Conservation (phyloP, 83 land plant species). For the Larix sibirica region DNA sequence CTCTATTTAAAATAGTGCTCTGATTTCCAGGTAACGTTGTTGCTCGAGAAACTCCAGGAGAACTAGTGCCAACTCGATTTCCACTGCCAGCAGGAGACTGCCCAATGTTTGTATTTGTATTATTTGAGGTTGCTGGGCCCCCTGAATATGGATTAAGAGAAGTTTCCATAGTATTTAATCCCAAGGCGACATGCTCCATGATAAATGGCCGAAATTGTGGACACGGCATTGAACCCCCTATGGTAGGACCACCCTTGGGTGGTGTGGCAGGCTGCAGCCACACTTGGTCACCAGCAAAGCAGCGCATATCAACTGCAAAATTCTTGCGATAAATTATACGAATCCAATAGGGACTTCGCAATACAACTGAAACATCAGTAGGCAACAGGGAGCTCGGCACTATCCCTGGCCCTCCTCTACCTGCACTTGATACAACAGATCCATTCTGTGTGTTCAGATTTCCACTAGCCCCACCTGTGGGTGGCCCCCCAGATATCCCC, state of each 20-base stretch:
- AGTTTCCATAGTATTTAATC: conserved; percentile 71
- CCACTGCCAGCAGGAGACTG: conserved; percentile 42
- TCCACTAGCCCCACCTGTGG: conserved; percentile 31
- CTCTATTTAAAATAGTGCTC: conserved; percentile 50
- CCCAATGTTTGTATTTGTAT: conserved; percentile 23
- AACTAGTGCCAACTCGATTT: conserved; percentile 27
- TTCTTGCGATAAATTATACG: conserved; percentile 90
- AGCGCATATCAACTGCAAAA: conserved; percentile 99
- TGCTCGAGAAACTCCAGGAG: conserved; percentile 42
- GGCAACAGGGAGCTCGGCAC: conserved; percentile 98
- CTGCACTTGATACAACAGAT: conserved; percentile 73
- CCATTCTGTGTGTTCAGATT: conserved; percentile 57
- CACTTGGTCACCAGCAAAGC: conserved; percentile 99
- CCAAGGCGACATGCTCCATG: conserved; percentile 98
- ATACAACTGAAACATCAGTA: conserved; percentile 96
- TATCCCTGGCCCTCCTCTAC: conserved; percentile 90
- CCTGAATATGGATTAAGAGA: conserved; percentile 38
- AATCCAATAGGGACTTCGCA: conserved; percentile 96
- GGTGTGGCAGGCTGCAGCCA: conserved; percentile 99
- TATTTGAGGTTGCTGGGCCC: conserved; percentile 41
- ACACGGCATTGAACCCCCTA: conserved; percentile 95
- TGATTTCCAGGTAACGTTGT: conserved; percentile 33
- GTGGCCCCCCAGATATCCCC: conserved; percentile 24
- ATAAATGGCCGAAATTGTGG: conserved; percentile 99
- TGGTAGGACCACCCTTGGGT: conserved; percentile 74